phyloP scores from a whole-genome alignment of 2,329 filamentous ascomycete genomes.

The Dactylella cylindrospora region DNA sequence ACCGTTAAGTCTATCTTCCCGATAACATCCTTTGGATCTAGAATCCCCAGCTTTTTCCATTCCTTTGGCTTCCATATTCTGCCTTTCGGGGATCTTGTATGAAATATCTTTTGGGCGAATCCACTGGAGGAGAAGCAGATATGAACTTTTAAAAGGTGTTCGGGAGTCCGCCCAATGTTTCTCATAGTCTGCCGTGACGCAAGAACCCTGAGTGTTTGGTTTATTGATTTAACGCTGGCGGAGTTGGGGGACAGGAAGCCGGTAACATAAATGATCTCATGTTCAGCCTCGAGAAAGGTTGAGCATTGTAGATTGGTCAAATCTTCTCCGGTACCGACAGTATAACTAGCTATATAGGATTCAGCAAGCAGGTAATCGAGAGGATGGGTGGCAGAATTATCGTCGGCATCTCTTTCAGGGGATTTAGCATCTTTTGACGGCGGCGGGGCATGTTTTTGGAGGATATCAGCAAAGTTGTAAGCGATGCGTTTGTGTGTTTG shows the following conservation, averaged over 20 bases:
- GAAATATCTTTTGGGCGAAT: slow-evolving; percentile 71
- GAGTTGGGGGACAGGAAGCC: slow-evolving; percentile 76
- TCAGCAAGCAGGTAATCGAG: slow-evolving; percentile 22
- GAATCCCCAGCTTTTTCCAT: slow-evolving; percentile 65
- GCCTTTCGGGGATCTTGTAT: slow-evolving; percentile 65
- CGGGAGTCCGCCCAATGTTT: slow-evolving; percentile 45
- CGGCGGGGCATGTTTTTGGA: slow-evolving; percentile 11
- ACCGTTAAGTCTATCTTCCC: slow-evolving; percentile 67
- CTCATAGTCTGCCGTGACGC: slow-evolving; percentile 56
- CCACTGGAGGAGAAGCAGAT: slow-evolving; percentile 77
- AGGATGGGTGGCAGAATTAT: slow-evolving; percentile 7
- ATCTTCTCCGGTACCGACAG: slow-evolving; percentile 58
- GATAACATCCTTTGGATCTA: slow-evolving; percentile 61
- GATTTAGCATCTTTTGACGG: slow-evolving; percentile 3
- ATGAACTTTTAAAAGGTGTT: slow-evolving; percentile 61
- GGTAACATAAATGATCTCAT: slow-evolving; percentile 73
- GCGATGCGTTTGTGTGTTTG: slow-evolving; percentile 38
- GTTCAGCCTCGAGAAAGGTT: slow-evolving; percentile 62
- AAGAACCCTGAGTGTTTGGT: slow-evolving; percentile 61
- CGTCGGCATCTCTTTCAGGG: slow-evolving; percentile 8
- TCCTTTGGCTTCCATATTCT: slow-evolving; percentile 62
- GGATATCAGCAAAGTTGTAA: slow-evolving; percentile 17
- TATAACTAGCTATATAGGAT: slow-evolving; percentile 18
- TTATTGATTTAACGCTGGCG: slow-evolving; percentile 60
- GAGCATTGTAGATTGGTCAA: slow-evolving; percentile 63